Evolutionary conservation across 768 basidiomycete genomes (phyloP).

Genomic region (Russula foetens): DNA sequence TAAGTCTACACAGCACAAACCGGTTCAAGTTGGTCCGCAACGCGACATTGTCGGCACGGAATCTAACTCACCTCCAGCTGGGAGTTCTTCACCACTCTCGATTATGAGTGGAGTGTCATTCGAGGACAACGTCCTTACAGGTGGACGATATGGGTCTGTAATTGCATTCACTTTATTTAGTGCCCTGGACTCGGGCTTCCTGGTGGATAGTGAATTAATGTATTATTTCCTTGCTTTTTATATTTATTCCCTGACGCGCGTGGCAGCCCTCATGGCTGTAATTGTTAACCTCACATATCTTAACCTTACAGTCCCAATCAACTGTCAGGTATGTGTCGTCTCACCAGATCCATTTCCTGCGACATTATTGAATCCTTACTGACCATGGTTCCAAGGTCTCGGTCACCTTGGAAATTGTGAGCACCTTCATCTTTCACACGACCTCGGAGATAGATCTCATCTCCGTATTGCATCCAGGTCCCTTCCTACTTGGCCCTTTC

Average conservation of each 20-base stretch:
- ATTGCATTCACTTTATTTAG: not conserved
- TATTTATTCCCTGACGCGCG: constrained; percentile 6
- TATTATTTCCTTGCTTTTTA: not conserved
- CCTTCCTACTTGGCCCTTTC: not conserved
- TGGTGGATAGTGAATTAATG: not conserved
- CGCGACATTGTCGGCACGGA: too few species aligned
- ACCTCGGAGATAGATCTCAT: too few species aligned
- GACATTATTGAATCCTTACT: not conserved
- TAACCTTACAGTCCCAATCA: not conserved
- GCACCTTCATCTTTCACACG: not conserved
- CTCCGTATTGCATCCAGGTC: not conserved
- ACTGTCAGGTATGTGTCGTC: not conserved
- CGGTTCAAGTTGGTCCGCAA: too few species aligned
- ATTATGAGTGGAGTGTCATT: not conserved
- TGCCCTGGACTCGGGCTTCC: too few species aligned
- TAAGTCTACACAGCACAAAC: not conserved
- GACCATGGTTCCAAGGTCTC: not conserved
- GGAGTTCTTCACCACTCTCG: not conserved
- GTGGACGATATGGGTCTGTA: constrained; percentile 5
- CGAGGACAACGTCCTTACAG: not conserved
- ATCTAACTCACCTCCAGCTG: not conserved
- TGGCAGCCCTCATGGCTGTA: not conserved
- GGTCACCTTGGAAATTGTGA: not conserved
- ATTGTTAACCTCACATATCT: not conserved
- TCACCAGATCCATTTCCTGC: not conserved